These are phyloP conservation scores for Eremothecium coryli DNA, from an alignment of 1,139 yeast species.

Conservation along the genomic window DNA sequence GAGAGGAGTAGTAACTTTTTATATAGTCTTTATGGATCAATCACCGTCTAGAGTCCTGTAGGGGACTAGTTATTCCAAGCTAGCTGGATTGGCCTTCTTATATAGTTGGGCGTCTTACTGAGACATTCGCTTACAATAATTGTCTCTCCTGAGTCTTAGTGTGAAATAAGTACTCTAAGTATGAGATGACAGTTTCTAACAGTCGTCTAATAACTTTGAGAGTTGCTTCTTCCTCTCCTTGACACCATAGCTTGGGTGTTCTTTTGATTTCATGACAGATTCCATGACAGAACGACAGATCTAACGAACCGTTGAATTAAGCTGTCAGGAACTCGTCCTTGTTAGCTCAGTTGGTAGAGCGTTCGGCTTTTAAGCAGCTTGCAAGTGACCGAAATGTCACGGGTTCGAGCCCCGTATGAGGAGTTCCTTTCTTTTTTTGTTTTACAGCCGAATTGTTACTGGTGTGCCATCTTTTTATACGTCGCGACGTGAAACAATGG, in stretches of 20 bases:
- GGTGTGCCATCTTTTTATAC: not conserved
- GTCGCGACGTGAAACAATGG: constrained; percentile 4
- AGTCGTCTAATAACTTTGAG: too few relatives aligned
- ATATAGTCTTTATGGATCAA: too few relatives aligned
- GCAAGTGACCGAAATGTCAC: constrained; percentile 33
- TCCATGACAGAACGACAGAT: not conserved
- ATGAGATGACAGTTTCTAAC: too few relatives aligned
- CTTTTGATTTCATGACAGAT: constrained; percentile 11
- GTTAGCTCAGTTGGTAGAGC: constrained; percentile 33
- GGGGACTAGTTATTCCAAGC: too few relatives aligned
- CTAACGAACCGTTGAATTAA: constrained; percentile 6
- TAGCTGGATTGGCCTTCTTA: too few relatives aligned
- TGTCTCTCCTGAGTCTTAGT: too few relatives aligned
- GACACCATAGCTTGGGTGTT: constrained; percentile 15
- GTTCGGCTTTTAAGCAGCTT: constrained; percentile 30
- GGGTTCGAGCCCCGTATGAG: constrained; percentile 36
- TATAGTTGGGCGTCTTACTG: too few relatives aligned
- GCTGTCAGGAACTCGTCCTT: constrained; percentile 28
- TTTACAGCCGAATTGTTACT: not conserved
- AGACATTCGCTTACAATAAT: too few relatives aligned
- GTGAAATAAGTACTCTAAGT: too few relatives aligned
- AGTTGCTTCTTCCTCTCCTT: too few relatives aligned
- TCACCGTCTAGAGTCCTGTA: too few relatives aligned
- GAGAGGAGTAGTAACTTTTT: too few relatives aligned
- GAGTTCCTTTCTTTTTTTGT: constrained; percentile 24